These are phyloP conservation scores for Miscanthus lutarioriparius DNA, from an alignment of 176 grass and related monocot genomes.

Conservation along the genomic window DNA sequence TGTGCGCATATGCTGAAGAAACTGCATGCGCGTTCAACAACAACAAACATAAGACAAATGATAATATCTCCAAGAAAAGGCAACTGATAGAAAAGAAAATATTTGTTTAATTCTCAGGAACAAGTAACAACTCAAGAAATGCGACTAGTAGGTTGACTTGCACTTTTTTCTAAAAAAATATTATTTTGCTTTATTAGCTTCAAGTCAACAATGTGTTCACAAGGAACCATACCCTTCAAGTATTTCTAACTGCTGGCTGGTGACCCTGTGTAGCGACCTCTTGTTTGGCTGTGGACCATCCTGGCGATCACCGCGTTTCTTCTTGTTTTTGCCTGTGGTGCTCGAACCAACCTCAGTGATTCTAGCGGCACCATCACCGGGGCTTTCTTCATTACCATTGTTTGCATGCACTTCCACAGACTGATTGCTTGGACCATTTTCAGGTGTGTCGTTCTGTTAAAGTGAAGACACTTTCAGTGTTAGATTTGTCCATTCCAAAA, in stretches of 20 bases:
- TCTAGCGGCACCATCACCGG: not conserved
- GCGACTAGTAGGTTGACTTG: not conserved
- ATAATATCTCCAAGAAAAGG: not conserved
- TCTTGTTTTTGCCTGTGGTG: not conserved
- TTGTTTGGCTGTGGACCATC: constrained; percentile 6
- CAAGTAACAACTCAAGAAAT: not conserved
- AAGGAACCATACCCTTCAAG: constrained; percentile 45
- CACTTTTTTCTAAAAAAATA: not conserved
- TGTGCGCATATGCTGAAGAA: constrained; percentile 47
- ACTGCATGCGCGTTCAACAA: constrained; percentile 27
- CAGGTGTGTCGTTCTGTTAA: not conserved
- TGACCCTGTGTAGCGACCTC: constrained; percentile 26
- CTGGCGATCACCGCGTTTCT: not conserved
- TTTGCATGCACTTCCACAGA: not conserved
- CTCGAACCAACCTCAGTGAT: not conserved
- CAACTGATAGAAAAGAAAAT: not conserved
- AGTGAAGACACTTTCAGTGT: not conserved
- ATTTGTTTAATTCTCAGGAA: not conserved
- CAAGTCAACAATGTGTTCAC: not conserved
- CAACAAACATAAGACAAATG: not conserved
- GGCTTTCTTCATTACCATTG: not conserved
- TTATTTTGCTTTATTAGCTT: not conserved
- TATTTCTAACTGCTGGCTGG: constrained; percentile 9
- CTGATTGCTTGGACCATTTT: not conserved
- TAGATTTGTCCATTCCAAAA: not conserved